Base-by-base conservation (phyloP, 495 filamentous ascomycete species). In the Glarea lozoyensis region DNA sequence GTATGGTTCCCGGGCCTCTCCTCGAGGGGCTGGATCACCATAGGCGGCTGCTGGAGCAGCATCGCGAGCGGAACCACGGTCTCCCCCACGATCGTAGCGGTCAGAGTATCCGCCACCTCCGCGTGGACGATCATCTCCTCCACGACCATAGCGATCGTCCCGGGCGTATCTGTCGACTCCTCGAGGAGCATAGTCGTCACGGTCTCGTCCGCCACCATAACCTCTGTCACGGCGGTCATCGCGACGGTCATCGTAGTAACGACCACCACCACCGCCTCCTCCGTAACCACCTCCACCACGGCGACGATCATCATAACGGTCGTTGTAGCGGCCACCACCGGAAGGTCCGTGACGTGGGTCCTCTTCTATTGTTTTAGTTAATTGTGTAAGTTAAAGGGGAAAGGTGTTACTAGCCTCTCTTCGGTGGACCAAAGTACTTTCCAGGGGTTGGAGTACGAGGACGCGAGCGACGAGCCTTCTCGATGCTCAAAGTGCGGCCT, bases 351-450 rank as follows among this genome's bases (percentile, higher is more conserved):
- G 24, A n/a, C 48, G 76, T 53, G 69, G 66, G 48, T 83, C 79
- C 55, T 84, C 79, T 70, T 55, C 46, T 59, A 38, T 27, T 45
- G 29, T 45, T 42, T 50, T 56, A 54, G 51, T 64, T 62, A 56
- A 46, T 32, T 40, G 37, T 37, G 51, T 56, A 37, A 55, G 34
- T n/a, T 16, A 52, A 36, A 24, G 40, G 35, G 49, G 41, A 10
- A 23, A 12, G 46, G 10, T 39, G 48, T 24, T 18, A 35, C 82
- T 72, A 68, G 94, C 92, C 92, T 70, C 93, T 73, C 81, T 99
- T 97, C 44, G 93, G 92, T 38, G 93, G 93, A 39, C 92, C 92
- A 60, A 94, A 96, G 78, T 99, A 99, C 66, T 97, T 96, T 66
- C 92, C 92, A 25, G 92, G 92, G 46, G 92, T 99, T 10, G 92